Percentiles rank a stretch among this genome's conserved stretches.
phyloP scores from a whole-genome alignment of 257 asterid species.

The Paraleonurus japonicus region DNA sequence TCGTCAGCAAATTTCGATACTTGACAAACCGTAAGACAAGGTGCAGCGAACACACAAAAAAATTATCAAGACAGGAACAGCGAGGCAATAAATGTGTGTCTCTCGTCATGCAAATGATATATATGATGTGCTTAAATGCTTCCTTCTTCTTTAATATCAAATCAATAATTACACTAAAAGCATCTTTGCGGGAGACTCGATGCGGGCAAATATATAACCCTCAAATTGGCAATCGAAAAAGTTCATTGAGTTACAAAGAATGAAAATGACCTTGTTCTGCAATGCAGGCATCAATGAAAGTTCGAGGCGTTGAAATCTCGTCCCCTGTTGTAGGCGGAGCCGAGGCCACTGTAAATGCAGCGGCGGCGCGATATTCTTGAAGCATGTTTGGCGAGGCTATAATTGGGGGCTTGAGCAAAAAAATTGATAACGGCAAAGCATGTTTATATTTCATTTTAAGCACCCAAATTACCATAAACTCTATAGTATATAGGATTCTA shows the following conservation, averaged over 20 bases:
- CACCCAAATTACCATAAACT: too few species aligned
- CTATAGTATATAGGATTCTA: too few species aligned
- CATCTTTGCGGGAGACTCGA: not conserved
- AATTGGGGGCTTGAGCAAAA: too few species aligned
- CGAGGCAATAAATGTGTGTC: too few species aligned
- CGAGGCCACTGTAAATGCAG: conserved; percentile 35
- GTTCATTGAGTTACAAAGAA: not conserved
- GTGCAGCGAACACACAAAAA: not conserved
- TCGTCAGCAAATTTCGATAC: not conserved
- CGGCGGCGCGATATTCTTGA: conserved; percentile 31
- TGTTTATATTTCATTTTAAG: too few species aligned
- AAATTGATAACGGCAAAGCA: too few species aligned
- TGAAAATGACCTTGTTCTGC: conserved; percentile 55
- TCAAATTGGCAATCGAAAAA: conserved; percentile 7
- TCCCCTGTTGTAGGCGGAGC: conserved; percentile 40
- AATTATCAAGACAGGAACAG: not conserved
- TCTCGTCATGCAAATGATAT: too few species aligned
- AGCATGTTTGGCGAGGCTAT: too few species aligned
- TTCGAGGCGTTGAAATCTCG: conserved; percentile 59
- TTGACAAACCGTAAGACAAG: not conserved
- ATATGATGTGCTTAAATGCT: too few species aligned
- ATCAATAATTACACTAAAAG: not conserved
- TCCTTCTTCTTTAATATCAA: too few species aligned
- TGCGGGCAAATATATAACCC: not conserved
- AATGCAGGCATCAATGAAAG: conserved; percentile 58